A percentile compares a stretch with the other conserved stretches of the same genome.
These are phyloP conservation scores for Hypoxylon fragiforme DNA, from an alignment of 495 filamentous ascomycete species.

Conservation along the genomic window DNA sequence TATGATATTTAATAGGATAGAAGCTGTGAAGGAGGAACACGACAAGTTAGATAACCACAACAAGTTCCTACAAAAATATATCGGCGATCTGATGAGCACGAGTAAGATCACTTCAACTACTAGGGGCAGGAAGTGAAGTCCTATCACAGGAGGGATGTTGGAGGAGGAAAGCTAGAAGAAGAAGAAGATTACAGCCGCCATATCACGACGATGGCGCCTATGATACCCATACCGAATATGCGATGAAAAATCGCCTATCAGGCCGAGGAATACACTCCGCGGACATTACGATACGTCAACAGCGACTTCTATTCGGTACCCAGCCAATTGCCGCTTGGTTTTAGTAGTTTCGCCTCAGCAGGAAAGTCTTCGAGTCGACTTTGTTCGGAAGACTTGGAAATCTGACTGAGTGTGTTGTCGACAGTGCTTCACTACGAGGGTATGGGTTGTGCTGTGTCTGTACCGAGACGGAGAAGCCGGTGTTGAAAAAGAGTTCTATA, in stretches of 20 bases:
- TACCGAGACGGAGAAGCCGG: constrained; percentile 31
- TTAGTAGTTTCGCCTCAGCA: constrained; percentile 15
- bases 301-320: constrained; percentile 17
- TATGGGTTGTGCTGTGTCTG: constrained; percentile 26
- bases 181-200: constrained; percentile 8
- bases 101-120: constrained; percentile 72
- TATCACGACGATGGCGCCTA: constrained; percentile 18
- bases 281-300: constrained; percentile 10
- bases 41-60: constrained; percentile 94
- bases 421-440: constrained; percentile 19
- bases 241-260: constrained; percentile 17
- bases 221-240: constrained; percentile 28
- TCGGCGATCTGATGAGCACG: constrained; percentile 79
- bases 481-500: constrained; percentile 35
- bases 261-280: constrained; percentile 10
- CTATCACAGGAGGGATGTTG: neutral
- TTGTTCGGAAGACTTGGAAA: constrained; percentile 19
- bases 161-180: constrained; percentile 4
- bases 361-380: constrained; percentile 2
- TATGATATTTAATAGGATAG: constrained; percentile 87
- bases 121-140: constrained; percentile 54
- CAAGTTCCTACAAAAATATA: constrained; percentile 90
- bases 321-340: constrained; percentile 16
- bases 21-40: constrained; percentile 90
- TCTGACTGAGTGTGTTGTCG: constrained; percentile 29